Evolutionary conservation across 257 asterid genomes (phyloP).

Genomic region (Paulownia fortunei): DNA sequence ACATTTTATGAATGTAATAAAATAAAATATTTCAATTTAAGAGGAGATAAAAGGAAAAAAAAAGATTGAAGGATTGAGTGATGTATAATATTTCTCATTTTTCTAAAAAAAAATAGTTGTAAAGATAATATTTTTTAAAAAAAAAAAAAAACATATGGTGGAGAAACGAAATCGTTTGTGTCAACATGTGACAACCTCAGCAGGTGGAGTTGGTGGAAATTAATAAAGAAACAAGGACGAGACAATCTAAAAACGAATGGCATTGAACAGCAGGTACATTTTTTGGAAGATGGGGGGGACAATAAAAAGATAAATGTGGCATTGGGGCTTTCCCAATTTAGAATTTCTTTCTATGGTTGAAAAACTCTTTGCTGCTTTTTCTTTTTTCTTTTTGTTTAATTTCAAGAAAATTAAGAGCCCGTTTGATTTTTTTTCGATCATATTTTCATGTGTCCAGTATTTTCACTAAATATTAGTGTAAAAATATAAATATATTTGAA

Average conservation of each 20-base stretch:
- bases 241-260: conserved; percentile 22
- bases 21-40: too few relatives aligned
- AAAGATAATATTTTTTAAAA: too few relatives aligned
- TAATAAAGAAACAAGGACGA: background rate
- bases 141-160: background rate
- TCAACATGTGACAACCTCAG: background rate
- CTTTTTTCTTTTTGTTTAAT: background rate
- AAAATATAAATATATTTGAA: too few relatives aligned
- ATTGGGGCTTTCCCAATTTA: conserved; percentile 36
- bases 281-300: conserved; percentile 2
- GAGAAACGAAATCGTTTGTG: background rate
- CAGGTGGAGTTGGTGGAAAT: conserved; percentile 21
- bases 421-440: too few relatives aligned
- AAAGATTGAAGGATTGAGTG: too few relatives aligned
- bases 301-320: conserved; percentile 6
- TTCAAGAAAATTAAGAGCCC: too few relatives aligned
- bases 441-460: too few relatives aligned
- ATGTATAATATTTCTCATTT: too few relatives aligned
- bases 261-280: background rate
- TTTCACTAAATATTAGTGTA: too few relatives aligned
- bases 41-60: too few relatives aligned
- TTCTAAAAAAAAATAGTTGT: too few relatives aligned
- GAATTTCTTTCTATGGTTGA: conserved; percentile 35
- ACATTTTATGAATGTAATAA: too few relatives aligned
- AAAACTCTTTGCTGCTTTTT: conserved; percentile 23